Evolutionary conservation across 2,329 filamentous ascomycete genomes (phyloP).

Genomic region (Colletotrichum lentis): DNA sequence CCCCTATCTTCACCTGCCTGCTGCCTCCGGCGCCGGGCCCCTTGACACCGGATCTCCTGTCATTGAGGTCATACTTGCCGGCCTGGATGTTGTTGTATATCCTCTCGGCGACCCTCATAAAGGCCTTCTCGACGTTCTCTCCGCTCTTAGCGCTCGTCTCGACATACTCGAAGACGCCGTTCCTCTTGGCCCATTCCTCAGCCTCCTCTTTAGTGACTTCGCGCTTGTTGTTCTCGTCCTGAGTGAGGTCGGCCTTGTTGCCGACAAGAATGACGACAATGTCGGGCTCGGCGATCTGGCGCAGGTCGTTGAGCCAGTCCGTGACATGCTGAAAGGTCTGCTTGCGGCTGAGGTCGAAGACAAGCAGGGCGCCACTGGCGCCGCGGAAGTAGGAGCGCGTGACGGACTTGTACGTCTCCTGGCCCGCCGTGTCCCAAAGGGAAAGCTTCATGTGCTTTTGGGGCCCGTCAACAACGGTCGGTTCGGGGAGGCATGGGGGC

Average conservation of each 20-base stretch:
- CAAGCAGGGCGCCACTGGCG: slow-evolving; percentile 75
- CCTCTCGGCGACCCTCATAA: slow-evolving; percentile 90
- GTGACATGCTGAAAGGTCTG: slow-evolving; percentile 88
- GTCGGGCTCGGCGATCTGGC: slow-evolving; percentile 93
- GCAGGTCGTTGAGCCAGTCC: slow-evolving; percentile 91
- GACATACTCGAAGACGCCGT: slow-evolving; percentile 91
- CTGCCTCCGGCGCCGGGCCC: slow-evolving; percentile 63
- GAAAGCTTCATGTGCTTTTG: slow-evolving; percentile 91
- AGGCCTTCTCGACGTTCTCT: slow-evolving; percentile 91
- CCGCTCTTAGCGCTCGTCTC: slow-evolving; percentile 97
- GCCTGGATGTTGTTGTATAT: slow-evolving; percentile 98
- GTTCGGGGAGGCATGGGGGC: slow-evolving; percentile 54
- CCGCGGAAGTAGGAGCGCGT: slow-evolving; percentile 94
- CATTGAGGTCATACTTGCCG: slow-evolving; percentile 92
- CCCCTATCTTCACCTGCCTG: slow-evolving; percentile 57
- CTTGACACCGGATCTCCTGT: slow-evolving; percentile 91
- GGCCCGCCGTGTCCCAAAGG: slow-evolving; percentile 94
- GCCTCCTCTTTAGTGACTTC: slow-evolving; percentile 86
- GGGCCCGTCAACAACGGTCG: slow-evolving; percentile 43
- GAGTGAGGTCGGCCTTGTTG: slow-evolving; percentile 88
- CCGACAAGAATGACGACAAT: slow-evolving; percentile 95
- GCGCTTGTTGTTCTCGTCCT: slow-evolving; percentile 65
- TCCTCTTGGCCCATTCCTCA: slow-evolving; percentile 84
- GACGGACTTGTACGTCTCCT: slow-evolving; percentile 97
- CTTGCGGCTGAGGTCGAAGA: slow-evolving; percentile 91